These are phyloP conservation scores for Phytophthora nicotianae DNA, from an alignment of 352 stramenopile species.

Conservation along the genomic window DNA sequence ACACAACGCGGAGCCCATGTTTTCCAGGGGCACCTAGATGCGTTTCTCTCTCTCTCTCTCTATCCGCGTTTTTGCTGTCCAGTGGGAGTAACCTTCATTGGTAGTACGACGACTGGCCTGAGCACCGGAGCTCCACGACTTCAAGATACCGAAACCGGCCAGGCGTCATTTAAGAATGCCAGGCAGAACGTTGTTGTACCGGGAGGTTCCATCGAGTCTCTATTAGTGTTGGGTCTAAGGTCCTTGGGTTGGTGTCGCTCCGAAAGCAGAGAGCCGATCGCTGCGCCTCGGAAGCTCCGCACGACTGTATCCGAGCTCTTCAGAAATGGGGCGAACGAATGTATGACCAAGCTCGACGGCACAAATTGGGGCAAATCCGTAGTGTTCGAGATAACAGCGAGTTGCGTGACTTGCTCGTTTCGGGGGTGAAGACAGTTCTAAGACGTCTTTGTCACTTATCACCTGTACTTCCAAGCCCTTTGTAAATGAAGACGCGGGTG, in stretches of 20 bases:
- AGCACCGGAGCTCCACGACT: conserved; percentile 12
- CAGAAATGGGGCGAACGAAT: conserved; percentile 28
- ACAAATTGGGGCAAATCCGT: conserved; percentile 12
- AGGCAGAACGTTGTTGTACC: background rate
- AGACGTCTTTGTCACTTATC: background rate
- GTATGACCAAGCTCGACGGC: background rate
- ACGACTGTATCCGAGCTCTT: conserved; percentile 21
- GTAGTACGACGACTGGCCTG: conserved; percentile 4
- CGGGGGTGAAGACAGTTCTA: background rate
- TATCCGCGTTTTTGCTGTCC: background rate
- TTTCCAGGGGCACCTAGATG: background rate
- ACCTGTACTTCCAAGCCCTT: no score
- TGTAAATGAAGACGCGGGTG: no score
- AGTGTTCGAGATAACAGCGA: background rate
- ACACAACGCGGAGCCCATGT: background rate
- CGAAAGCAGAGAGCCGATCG: conserved; percentile 10
- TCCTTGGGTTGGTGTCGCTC: background rate
- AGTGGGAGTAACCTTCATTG: background rate
- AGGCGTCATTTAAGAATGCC: background rate
- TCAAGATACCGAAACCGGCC: background rate
- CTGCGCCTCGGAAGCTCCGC: conserved; percentile 6
- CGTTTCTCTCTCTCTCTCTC: background rate
- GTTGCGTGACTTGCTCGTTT: conserved; percentile 3
- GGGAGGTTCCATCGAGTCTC: conserved; percentile 6
- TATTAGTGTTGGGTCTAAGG: conserved; percentile 2